Conservation (phyloP, 805 yeast genomes). For the Pichia scutulata region DNA sequence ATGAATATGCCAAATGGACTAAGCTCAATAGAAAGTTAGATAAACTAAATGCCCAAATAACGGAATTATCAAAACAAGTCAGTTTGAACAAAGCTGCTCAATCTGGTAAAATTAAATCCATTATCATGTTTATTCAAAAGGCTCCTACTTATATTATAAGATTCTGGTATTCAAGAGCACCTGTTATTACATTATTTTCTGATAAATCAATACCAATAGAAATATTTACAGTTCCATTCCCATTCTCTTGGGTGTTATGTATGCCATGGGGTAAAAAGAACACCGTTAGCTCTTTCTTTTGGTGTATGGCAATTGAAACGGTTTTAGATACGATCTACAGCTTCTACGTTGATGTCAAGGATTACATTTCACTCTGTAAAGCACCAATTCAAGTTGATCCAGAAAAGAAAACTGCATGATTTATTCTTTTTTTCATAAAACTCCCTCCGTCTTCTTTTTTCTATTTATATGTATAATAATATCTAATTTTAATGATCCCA, state of each 20-base stretch:
- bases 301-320: slow-evolving; percentile 3
- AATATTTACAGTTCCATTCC: background rate
- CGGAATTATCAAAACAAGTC: slow-evolving; percentile 33
- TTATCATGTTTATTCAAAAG: slow-evolving; percentile 39
- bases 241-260: background rate
- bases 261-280: slow-evolving; percentile 7
- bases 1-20: slow-evolving; percentile 94
- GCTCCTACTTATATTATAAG: slow-evolving; percentile 27
- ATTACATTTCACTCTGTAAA: background rate
- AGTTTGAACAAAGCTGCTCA: slow-evolving; percentile 26
- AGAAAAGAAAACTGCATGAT: background rate
- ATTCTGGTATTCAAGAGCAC: slow-evolving; percentile 3
- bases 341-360: background rate
- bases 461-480: background rate
- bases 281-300: slow-evolving; percentile 1
- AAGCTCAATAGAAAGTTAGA: slow-evolving; percentile 71
- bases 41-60: slow-evolving; percentile 45
- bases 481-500: too few relatives aligned
- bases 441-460: too few relatives aligned
- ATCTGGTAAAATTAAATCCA: slow-evolving; percentile 13
- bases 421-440: background rate
- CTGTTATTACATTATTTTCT: background rate
- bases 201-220: background rate
- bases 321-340: background rate
- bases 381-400: background rate